Evolutionary conservation across 2,329 filamentous ascomycete genomes (phyloP).

Genomic region (Botrytis fabae): DNA sequence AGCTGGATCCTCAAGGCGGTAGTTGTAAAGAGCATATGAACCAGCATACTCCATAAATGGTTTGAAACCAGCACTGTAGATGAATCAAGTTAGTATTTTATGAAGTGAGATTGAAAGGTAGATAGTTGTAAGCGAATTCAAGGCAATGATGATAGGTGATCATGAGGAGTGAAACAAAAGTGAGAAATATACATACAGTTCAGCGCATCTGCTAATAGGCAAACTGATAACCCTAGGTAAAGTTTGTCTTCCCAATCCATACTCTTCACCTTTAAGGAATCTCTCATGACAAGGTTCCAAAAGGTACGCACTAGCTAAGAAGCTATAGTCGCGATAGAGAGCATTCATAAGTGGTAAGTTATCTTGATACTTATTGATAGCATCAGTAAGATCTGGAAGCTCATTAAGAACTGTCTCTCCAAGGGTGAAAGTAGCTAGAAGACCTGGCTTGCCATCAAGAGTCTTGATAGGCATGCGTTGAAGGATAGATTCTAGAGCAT

Average conservation of each 20-base stretch:
- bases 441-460: constrained; percentile 69
- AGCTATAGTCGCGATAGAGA: constrained; percentile 88
- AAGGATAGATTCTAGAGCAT: constrained; percentile 68
- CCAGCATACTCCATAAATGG: constrained; percentile 88
- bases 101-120: neutral
- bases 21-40: constrained; percentile 69
- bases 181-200: constrained; percentile 65
- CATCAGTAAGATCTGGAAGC: constrained; percentile 73
- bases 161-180: neutral
- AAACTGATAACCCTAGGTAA: constrained; percentile 74
- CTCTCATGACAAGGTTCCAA: constrained; percentile 87
- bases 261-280: constrained; percentile 68
- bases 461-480: constrained; percentile 78
- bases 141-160: neutral
- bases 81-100: neutral
- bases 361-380: constrained; percentile 69
- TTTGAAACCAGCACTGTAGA: constrained; percentile 66
- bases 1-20: constrained; percentile 57
- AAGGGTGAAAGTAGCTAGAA: constrained; percentile 72
- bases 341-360: constrained; percentile 82
- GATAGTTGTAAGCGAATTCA: constrained; percentile 16
- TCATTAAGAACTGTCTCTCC: constrained; percentile 72
- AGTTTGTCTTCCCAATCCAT: constrained; percentile 73
- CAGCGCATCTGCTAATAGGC: constrained; percentile 79
- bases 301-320: constrained; percentile 84